Evolutionary conservation across 2,329 filamentous ascomycete species (phyloP), one percentile per base, ranked within the genome.

Genomic region (Aspergillus amoenus): DNA sequence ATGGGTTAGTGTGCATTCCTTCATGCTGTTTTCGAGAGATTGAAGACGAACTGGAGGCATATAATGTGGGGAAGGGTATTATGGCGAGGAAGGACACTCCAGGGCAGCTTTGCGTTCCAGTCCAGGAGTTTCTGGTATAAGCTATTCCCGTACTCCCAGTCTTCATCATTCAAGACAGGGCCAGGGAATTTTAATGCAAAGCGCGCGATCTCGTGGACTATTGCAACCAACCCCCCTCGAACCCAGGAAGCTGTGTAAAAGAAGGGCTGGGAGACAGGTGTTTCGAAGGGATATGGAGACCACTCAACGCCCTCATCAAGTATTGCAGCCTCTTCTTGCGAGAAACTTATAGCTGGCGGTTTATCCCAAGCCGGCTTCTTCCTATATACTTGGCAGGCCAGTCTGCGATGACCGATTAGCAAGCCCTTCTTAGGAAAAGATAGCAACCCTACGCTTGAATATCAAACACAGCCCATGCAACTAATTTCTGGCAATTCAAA

Each of bases 391-490:
- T 66, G 64, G 2, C 64, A 59, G 6, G 59, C 63, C n/a, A 67
- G 49, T 7, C 65, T 67, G 30, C 52, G 17, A 24, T 24, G 5
- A n/a, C 3, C 2, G 21, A 39, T 64, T 50, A 61, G 56, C 13
- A 18, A 5, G 37, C 11, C 6, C 11, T 5, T 18, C 27, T 15
- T 44, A 15, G 5, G 30, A 13, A 27, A 18, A 21, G 1, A 39
- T 0, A 9, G 18, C 5, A 12, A 6, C 11, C 60, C 56, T 43
- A 67, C 65, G 63, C 58, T 52, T 67, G 65, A 17, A 67, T 52
- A 48, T 67, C 65, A 22, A 61, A 67, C 6, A 67, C 44, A 8
- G 58, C 65, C 63, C 64, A 66, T 11, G 65, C 56, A 11, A 67
- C 58, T 45, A 67, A 41, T 18, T 59, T 62, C 37, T 66, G 65